phyloP scores from a whole-genome alignment of 2,329 filamentous ascomycete genomes.

The Ophiostoma himal-ulmi region DNA sequence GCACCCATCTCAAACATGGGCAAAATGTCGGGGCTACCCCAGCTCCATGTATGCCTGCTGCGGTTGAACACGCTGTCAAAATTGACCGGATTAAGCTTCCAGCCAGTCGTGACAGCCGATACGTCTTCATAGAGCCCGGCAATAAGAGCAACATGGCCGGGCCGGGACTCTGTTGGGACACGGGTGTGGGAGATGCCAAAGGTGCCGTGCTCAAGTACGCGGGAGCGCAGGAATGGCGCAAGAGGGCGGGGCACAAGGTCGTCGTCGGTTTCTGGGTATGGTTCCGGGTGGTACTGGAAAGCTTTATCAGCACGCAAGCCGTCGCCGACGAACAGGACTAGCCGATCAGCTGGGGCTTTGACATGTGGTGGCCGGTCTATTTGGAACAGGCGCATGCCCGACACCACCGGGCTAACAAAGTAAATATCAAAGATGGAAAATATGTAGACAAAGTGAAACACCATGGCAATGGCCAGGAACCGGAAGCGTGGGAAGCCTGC shows the following conservation, averaged over 20 bases:
- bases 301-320: slow-evolving; percentile 96
- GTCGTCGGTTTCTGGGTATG: slow-evolving; percentile 61
- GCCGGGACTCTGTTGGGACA: slow-evolving; percentile 92
- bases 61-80: slow-evolving; percentile 99
- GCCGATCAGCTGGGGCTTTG: slow-evolving; percentile 76
- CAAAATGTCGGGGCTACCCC: slow-evolving; percentile 95
- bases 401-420: slow-evolving; percentile 95
- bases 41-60: slow-evolving; percentile 96
- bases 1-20: slow-evolving; percentile 97
- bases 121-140: slow-evolving; percentile 97
- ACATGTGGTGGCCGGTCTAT: slow-evolving; percentile 54
- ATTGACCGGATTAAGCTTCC: slow-evolving; percentile 97
- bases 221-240: slow-evolving; percentile 84
- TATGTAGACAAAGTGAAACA: slow-evolving; percentile 91
- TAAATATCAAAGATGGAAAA: slow-evolving; percentile 98
- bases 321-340: slow-evolving; percentile 92
- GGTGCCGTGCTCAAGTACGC: slow-evolving; percentile 81
- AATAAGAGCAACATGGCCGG: slow-evolving; percentile 93
- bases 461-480: slow-evolving; percentile 80
- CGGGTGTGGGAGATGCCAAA: slow-evolving; percentile 97
- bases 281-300: slow-evolving; percentile 88
- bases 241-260: slow-evolving; percentile 71
- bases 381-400: slow-evolving; percentile 80
- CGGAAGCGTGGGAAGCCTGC: slow-evolving; percentile 59
- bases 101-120: slow-evolving; percentile 91